Evolutionary conservation across 1,139 yeast species (phyloP).

Genomic region (Saccharomyces hybrid): DNA sequence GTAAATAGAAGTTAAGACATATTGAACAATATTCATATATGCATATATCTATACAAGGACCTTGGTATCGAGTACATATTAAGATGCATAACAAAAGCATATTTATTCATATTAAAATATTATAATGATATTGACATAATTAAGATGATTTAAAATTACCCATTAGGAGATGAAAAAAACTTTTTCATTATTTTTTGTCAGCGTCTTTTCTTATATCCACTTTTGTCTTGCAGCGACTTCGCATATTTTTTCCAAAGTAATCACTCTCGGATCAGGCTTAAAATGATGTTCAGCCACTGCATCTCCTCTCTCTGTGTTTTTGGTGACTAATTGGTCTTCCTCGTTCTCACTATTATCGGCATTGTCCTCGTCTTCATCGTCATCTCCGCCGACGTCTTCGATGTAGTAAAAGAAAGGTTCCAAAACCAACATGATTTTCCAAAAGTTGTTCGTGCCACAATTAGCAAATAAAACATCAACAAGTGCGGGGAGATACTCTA

Average conservation of each 20-base stretch:
- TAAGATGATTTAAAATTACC: background rate
- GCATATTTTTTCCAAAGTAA: slow-evolving; percentile 31
- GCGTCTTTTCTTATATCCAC: slow-evolving; percentile 23
- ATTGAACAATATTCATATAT: background rate
- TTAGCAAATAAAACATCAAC: slow-evolving; percentile 31
- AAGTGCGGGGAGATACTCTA: slow-evolving; percentile 30
- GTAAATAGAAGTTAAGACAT: background rate
- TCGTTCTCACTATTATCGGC: slow-evolving; percentile 1
- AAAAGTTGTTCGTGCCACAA: slow-evolving; percentile 27
- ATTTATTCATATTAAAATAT: background rate
- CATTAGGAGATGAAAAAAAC: background rate
- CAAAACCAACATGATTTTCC: slow-evolving; percentile 31
- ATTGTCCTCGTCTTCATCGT: slow-evolving; percentile 16
- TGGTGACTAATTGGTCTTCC: background rate
- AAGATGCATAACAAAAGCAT: background rate
- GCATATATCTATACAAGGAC: background rate
- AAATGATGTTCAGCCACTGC: slow-evolving; percentile 12
- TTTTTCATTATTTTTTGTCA: background rate
- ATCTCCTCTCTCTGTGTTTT: slow-evolving; percentile 6
- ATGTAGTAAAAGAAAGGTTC: slow-evolving; percentile 34
- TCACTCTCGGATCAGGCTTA: slow-evolving; percentile 32
- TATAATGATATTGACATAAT: background rate
- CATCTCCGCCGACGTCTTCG: slow-evolving; percentile 28
- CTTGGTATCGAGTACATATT: background rate
- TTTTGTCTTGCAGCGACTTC: slow-evolving; percentile 33